Base-by-base conservation (phyloP, 805 yeast species). In the Cyberlindnera sargentensis region DNA sequence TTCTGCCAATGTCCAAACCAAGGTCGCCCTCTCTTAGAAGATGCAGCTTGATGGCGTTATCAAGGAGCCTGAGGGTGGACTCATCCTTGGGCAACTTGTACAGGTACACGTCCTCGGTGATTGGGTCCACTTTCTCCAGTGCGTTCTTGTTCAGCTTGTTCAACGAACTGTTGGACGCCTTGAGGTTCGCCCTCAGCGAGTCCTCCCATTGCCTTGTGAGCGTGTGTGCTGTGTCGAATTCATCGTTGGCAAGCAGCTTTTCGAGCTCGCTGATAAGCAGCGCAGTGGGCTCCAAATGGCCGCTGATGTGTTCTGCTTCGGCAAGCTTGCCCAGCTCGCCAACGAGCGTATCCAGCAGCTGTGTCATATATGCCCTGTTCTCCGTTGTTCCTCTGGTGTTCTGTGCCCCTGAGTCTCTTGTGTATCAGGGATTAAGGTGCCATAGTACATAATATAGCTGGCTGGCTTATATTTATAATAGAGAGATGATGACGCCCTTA, bases 1-100 rank as follows among this genome's bases (percentile, higher is more conserved):
- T 59, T 39, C 42, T 31, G 3, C 60, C 41, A 55, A 61, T 67
- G 44, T 58, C 52, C 3, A 47, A 47, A 40, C 56, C 54, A 9
- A 70, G 61, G 42, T 72, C 67, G n/a, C 75, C 76, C 43, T 66
- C 67, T n/a, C 79, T 61, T 8, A 71, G 56, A 23, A 76, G 55
- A 50, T 76, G 80, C 44, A 67, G 60, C 23, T 67, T 66, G 8
- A 76, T 63, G 1, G 77, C 76, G 15, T 58, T 56, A 31, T 70
- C 64, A 23, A 74, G 61, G 31, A 58, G 48, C 8, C 47, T 41
- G 42, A 52, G 39, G 34, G 45, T 50, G 15, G 50, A 23, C 4
- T 52, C 45, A 2, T 59, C 53, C 31, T 47, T 53, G 3, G 50
- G 51, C 8, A 67, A 48, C 37, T 57, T 59, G 39, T 66, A 66